Evolutionary conservation across 2,329 filamentous ascomycete species (phyloP), one percentile per base, ranked within the genome.

Genomic region (Colletotrichum kahawae): DNA sequence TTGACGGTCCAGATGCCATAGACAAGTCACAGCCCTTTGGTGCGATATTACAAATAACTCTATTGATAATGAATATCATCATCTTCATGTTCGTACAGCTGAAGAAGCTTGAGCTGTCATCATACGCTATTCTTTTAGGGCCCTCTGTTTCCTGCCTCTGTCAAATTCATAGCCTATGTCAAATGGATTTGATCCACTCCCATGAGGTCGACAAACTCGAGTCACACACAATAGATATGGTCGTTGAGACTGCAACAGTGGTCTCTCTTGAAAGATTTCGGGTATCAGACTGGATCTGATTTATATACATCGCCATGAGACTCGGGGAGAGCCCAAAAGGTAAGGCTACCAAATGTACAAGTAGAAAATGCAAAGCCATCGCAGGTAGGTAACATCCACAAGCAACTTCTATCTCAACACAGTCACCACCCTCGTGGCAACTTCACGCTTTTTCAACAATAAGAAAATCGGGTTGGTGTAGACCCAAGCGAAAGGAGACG

Each of bases 151-250:
- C 10, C 10, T 12, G 31, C 9, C 31, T 29, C 12, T 48, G 43
- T 48, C 0, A 2, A 48, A 21, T 7, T 4, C 5, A 48, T 12
- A n/a, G 12, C 12, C 5, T 5, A 48, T n/a, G 38, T 3, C 10
- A 48, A 21, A 7, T 10, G 3, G 7, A 7, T 48, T 1, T 6
- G 0, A 1, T n/a, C 38, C 38, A 43, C 18, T 4, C n/a, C 9
- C 10, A 13, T 21, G 5, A 10, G 10, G 43, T 21, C 18, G 18
- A 48, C 43, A 48, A 12, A 0, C 9, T 48, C 43, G 10, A 18
- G 3, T 21, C 43, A 13, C 43, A 21, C 43, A 4, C 0, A 21
- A 2, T 0, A 7, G 4, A 21, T n/a, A 48, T 3, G 10, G 0
- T 48, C 10, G 13, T 21, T 12, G 5, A 48, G n/a, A 48, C 43